Base-by-base conservation (phyloP, 1,284 basidiomycete species). In the Peniophora sp. region DNA sequence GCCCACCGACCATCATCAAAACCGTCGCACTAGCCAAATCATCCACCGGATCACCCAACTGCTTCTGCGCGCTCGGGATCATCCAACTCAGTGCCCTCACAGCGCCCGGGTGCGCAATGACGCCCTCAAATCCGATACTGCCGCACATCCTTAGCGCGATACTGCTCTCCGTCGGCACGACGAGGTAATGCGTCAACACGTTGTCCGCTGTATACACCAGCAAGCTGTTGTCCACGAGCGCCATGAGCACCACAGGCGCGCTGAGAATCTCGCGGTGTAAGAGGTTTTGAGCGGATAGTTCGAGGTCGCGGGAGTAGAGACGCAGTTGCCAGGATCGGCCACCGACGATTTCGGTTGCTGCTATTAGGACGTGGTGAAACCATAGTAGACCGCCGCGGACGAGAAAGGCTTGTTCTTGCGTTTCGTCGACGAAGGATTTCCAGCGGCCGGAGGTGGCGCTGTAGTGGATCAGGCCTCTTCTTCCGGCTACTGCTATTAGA, bases 141-240 rank as follows among this genome's bases (percentile, higher is more conserved):
- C 96, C 96, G 64, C 96, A 98, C 3, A 93, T 68, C 60, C 92
- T 88, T 32, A 99, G 72, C 58, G 85, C 85, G 64, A 97, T 93
- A 2, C 83, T 81, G 48, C 93, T 85, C 14, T 78, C 68, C 0
- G 93, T 93, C 1, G 93, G 90, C 24, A 92, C 78, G 55, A 99
- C 92, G 58, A 98, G 68, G 65, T 92, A 99, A 68, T 99, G 97
- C 59, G 84, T 85, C 47, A 99, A 74, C 24, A 87, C 95, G 64
- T 99, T 99, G 67, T 98, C 95, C n/a, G 85, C 80, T 2, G 94
- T 97, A 68, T 98, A 99, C 15, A 97, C 92, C 46, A 99, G 77
- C n/a, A 99, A 71, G 0, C 93, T 96, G 62, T 96, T 97, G 68
- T 98, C 97, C 52, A 98, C 90, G 5, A 98, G 73, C 6, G 92